Evolutionary conservation across 2,329 filamentous ascomycete species (phyloP), one percentile per base, ranked within the genome.

Genomic region (Stachybotrys elegans): DNA sequence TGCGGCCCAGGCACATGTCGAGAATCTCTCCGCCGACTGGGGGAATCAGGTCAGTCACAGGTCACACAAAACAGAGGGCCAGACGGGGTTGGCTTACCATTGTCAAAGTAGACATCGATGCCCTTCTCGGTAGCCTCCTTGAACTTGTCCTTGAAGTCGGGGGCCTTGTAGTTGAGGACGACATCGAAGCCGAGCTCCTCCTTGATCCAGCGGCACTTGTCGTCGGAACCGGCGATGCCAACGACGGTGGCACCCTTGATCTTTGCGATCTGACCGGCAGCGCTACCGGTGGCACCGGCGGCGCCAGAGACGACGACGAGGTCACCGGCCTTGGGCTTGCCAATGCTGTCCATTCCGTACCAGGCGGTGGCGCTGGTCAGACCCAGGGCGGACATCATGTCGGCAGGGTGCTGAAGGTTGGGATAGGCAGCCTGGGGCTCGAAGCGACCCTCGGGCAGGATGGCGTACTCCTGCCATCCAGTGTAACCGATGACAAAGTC

Each of bases 221-320:
- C 79, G 27, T 79, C 73, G 43, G 72, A 76, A 1, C 84, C 84
- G 1, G 82, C 82, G 48, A 88, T 71, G 6, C 84, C 84, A 19
- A 85, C 62, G 12, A 88, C 79, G 3, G 72, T 53, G 39, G 67
- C 66, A 12, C 84, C 86, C 62, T 81, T 80, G 43, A 88, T 66
- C 70, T 88, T 89, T 16, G 85, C 84, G 52, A 91, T 88, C 66
- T 92, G 87, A 1, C 84, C 86, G 0, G 80, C 86, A 2, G 91
- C 78, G 56, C 78, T 84, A 2, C 87, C 87, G 0, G 87, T 91
- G 0, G 86, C 87, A 3, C 87, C 87, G 0, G 87, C 87, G 2
- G 87, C 87, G 6, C 85, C 86, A 8, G 81, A 86, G 0, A 92
- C 83, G 7, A 91, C 84, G 2, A 92, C 86, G 4, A 84, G 81